Evolutionary conservation across 371 early-diverging fungal genomes (phyloP).

Genomic region (Zopfochytrium polystomum): DNA sequence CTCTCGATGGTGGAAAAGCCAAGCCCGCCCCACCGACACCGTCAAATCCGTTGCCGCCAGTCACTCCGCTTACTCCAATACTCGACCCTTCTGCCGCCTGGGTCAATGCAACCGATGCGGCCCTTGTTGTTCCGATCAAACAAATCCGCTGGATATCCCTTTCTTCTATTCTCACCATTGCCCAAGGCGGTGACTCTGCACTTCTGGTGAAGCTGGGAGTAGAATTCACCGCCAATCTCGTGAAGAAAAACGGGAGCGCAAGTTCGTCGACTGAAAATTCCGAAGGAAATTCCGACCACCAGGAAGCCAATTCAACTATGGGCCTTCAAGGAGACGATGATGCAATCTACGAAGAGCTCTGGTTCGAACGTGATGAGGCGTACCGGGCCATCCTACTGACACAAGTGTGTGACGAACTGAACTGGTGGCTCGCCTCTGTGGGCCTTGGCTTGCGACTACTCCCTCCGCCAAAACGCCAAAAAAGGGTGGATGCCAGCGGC

Average conservation of each 20-base stretch:
- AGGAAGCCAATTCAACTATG: neutral
- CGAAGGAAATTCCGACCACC: neutral
- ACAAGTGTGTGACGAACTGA: conserved; percentile 13
- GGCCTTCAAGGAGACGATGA: conserved; percentile 8
- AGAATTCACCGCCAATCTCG: neutral
- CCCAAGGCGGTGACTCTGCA: too few species aligned
- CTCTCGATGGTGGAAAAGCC: too few species aligned
- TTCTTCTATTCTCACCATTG: too few species aligned
- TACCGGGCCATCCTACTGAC: conserved; percentile 13
- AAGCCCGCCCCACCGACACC: too few species aligned
- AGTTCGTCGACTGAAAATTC: neutral
- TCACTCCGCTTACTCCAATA: too few species aligned
- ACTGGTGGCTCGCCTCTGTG: conserved; percentile 18
- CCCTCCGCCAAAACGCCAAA: conserved; percentile 13
- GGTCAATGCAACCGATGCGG: too few species aligned
- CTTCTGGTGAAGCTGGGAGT: too few species aligned
- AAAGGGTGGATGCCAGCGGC: too few species aligned
- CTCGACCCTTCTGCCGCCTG: too few species aligned
- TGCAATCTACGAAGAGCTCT: conserved; percentile 19
- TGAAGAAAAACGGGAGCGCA: neutral
- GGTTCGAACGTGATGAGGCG: conserved; percentile 26
- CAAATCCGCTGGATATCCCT: too few species aligned
- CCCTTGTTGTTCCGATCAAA: too few species aligned
- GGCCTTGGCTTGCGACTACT: conserved; percentile 8
- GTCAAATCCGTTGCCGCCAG: too few species aligned